These are phyloP conservation scores for Sporothrix humicola DNA, from an alignment of 2,329 filamentous ascomycete species.

Conservation along the genomic window DNA sequence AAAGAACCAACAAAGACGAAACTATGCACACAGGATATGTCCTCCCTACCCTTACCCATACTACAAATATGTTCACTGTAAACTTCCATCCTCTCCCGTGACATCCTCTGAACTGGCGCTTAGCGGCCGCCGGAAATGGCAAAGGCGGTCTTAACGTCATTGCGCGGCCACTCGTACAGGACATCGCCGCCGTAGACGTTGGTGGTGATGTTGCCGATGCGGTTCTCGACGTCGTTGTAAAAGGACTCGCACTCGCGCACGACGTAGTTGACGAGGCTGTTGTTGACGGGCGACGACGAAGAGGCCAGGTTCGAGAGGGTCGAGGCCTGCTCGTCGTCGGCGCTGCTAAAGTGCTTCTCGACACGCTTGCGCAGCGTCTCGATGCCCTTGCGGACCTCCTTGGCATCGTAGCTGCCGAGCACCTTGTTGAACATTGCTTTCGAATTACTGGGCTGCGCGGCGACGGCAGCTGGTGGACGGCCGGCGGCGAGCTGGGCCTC, in stretches of 20 bases:
- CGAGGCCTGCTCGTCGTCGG: constrained; percentile 54
- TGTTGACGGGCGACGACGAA: constrained; percentile 21
- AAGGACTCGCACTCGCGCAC: constrained; percentile 66
- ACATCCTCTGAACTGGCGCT: too few relatives aligned
- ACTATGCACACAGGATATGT: constrained; percentile 18
- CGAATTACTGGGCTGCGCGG: constrained; percentile 80
- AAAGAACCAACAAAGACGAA: neutral
- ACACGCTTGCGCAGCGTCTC: constrained; percentile 88
- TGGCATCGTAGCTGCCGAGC: constrained; percentile 76
- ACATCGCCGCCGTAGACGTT: constrained; percentile 70
- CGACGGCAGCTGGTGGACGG: constrained; percentile 67
- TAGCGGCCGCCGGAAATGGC: constrained; percentile 27
- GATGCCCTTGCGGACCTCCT: constrained; percentile 88
- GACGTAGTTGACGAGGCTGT: constrained; percentile 60
- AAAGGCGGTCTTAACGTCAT: constrained; percentile 67
- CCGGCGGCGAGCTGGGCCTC: constrained; percentile 71
- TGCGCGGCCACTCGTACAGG: constrained; percentile 68
- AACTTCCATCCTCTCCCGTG: neutral
- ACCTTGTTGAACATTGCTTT: constrained; percentile 86
- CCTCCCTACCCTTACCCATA: neutral
- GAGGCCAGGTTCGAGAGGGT: neutral
- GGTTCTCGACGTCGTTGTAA: constrained; percentile 65
- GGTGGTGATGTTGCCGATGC: constrained; percentile 64
- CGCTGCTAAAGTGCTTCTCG: constrained; percentile 96
- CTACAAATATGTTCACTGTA: neutral